Evolutionary conservation across 768 basidiomycete species (phyloP), one percentile per base, ranked within the genome.

Genomic region (Collybia mongolica): DNA sequence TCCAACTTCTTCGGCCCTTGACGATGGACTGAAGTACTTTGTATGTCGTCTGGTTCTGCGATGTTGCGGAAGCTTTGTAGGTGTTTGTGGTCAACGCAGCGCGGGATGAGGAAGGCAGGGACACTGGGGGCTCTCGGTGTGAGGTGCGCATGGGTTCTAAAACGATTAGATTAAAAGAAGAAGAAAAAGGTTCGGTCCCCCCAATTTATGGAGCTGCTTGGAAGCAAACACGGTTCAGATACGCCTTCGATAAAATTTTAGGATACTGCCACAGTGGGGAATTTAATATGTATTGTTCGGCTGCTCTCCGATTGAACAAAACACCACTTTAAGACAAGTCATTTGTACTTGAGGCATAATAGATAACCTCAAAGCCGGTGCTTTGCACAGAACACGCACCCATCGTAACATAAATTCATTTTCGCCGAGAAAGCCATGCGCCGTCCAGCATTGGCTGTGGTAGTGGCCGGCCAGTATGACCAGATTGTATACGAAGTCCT

Each of bases 1-100:
- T 87, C 85, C 86, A 90, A 60, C 79, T 84, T 66, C 87, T 88
- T 54, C 88, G 79, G 38, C 79, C 79, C 52, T 76, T 80, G 54
- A 86, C 78, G 53, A 89, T 82, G 42, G 80, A 79, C 60, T 82
- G 74, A 64, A 87, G 79, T 54, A 85, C 83, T 51, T 84, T 82
- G 41, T 75, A 71, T 1, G 79, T 77, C 35, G 66, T 66, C 46
- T 70, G 58, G 52, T 66, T 69, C 9, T 63, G 60, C 14, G 70
- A 55, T 19, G 68, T 39, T 3, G 32, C 5, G 18, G 63, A 60
- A 14, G 53, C 52, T 24, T 67, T 60, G 51, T 63, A 62, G n/a
- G 57, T 51, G 42, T 58, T 61, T 1, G 51, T 23, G 18, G 42
- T 39, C 1, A 54, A 41, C 18, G 46, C 39, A 19, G 39, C 45